Conservation (phyloP, 352 stramenopile genomes). For the Phytophthora pseudosyringae region DNA sequence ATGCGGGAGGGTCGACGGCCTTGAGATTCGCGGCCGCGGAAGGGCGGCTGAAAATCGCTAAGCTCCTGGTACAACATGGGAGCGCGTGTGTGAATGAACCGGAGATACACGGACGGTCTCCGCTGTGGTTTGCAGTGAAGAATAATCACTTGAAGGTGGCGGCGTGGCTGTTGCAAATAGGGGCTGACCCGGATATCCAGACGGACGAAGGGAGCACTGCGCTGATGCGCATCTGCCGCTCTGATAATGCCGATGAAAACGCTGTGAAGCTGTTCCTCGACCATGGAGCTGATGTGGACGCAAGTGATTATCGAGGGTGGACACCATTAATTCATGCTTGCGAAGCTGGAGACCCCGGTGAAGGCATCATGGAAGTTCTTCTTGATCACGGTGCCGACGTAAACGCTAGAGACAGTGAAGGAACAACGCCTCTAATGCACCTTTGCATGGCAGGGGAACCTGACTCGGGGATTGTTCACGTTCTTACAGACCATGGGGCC, state of each 20-base stretch:
- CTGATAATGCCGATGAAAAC: conserved; percentile 2
- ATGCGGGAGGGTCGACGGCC: background rate
- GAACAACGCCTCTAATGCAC: conserved; percentile 5
- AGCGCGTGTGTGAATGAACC: conserved; percentile 2
- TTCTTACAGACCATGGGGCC: conserved; percentile 1
- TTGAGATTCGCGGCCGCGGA: conserved; percentile 5
- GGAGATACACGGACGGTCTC: background rate
- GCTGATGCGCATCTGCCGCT: conserved; percentile 6
- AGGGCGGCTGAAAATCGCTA: conserved; percentile 1
- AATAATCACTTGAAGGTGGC: conserved; percentile 1
- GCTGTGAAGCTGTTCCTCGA: background rate
- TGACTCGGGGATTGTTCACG: background rate
- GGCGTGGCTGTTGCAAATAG: background rate
- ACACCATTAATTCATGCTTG: conserved; percentile 8
- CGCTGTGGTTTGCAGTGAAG: conserved; percentile 1
- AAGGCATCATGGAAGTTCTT: background rate
- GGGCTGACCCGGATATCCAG: background rate
- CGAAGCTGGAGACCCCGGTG: background rate
- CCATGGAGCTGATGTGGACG: background rate
- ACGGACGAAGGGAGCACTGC: background rate
- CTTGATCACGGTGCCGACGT: conserved; percentile 5
- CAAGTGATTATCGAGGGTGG: conserved; percentile 2
- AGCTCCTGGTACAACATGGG: conserved; percentile 8
- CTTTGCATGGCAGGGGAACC: background rate
- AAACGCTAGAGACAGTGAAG: conserved; percentile 2